Evolutionary conservation across 2,329 filamentous ascomycete species (phyloP), one percentile per base, ranked within the genome.

Genomic region (Aureobasidium sp.): DNA sequence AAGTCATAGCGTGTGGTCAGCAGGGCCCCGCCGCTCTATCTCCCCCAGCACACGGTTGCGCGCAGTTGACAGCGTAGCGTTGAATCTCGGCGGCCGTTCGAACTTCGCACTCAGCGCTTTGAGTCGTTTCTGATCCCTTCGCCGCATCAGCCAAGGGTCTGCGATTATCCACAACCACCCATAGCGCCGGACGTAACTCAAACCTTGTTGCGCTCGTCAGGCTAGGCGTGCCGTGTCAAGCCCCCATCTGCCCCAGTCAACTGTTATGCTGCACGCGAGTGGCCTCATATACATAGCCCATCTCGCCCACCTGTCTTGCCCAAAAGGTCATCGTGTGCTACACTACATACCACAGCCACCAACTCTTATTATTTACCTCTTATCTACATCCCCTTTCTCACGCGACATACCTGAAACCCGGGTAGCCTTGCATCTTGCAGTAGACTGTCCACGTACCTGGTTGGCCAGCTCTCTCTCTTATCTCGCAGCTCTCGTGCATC

Each of bases 151-250:
- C 53, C 57, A 59, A 59, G 57, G 57, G 45, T 59, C 57, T 36
- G 47, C 41, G 45, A 25, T n/a, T 50, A 49, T 59, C 45, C 44
- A 59, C 42, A 21, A 21, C 16, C 11, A 50, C 36, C 50, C 54
- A 58, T 58, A 58, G 54, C 54, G 54, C 54, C 57, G 57, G 44
- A 50, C 57, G 57, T 59, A 59, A 59, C 16, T 36, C 48, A 42
- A 59, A 59, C 57, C 57, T 59, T 59, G 57, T 50, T 37, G 37
- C 25, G 54, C 29, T 59, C 55, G 55, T 36, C 32, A 47, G 41
- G 42, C 55, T 49, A 59, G 57, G 57, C 57, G 57, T 59, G 57
- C 57, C 57, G 57, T 59, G 57, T 59, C 45, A 50, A 47, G 45
- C 45, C 55, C 55, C 57, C 37, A 37, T 59, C 57, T 59, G 44